Conservation (phyloP, 768 basidiomycete species). For the Mrakia blollopis region DNA sequence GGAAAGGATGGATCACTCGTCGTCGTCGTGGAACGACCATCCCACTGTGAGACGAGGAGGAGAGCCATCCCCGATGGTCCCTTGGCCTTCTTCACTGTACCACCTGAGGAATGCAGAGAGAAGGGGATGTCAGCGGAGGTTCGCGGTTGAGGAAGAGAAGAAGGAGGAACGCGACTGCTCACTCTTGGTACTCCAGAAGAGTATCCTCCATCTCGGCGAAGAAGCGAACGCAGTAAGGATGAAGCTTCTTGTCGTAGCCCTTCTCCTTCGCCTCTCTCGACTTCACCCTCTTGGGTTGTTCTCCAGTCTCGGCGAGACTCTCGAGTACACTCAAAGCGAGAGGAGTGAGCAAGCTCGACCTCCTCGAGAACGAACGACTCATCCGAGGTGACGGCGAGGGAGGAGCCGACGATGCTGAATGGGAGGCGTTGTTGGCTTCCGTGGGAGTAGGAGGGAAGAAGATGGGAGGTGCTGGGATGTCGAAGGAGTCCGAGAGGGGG, state of each 20-base stretch:
- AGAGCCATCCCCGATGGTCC: conserved; percentile 22
- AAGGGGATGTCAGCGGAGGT: no score
- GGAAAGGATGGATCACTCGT: not conserved
- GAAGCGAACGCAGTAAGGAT: conserved; percentile 39
- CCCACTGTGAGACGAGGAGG: conserved; percentile 28
- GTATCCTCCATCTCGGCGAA: conserved; percentile 40
- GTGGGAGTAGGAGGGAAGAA: conserved; percentile 1
- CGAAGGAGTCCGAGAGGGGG: conserved; percentile 31
- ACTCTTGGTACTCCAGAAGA: conserved; percentile 35
- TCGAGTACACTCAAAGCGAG: conserved; percentile 40
- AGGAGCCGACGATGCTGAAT: not conserved
- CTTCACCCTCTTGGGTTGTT: not conserved
- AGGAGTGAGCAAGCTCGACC: conserved; percentile 41
- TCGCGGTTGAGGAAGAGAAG: not conserved
- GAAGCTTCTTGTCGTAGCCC: conserved; percentile 38
- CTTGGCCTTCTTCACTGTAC: conserved; percentile 24
- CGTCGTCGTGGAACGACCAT: conserved; percentile 26
- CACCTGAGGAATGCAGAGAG: conserved; percentile 9
- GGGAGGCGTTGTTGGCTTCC: not conserved
- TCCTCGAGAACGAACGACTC: conserved; percentile 40
- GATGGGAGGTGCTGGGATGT: conserved; percentile 1
- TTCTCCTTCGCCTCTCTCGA: conserved; percentile 9
- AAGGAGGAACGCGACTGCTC: not conserved
- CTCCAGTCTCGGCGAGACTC: conserved; percentile 30
- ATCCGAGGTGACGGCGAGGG: conserved; percentile 36